Base-by-base conservation (phyloP, 495 filamentous ascomycete species). In the Margaritispora aquatica region DNA sequence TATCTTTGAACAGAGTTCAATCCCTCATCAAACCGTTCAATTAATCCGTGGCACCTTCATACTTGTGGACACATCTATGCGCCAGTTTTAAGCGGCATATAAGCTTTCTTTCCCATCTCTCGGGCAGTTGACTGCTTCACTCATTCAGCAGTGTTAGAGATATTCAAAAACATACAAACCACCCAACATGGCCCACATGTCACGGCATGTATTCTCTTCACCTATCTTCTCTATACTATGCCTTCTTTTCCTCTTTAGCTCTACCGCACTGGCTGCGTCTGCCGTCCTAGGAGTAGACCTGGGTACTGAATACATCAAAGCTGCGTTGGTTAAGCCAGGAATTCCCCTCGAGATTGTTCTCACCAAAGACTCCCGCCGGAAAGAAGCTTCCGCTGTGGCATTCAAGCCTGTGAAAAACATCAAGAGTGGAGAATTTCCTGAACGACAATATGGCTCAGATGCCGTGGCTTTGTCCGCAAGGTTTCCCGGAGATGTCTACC, bases 311-410 rank as follows among this genome's bases (percentile, higher is more conserved):
- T 97, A 96, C 74, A 86, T 99, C 70, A 99, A 97, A 80, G 93
- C 93, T 17, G 85, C 90, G 1, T 83, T 97, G 26, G 93, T 99
- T 59, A 99, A 99, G 72, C 95, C 95, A 2, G 94, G 94, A 60
- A 96, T 97, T 58, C 95, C 95, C 11, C 90, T 97, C 71, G 95
- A 97, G 68, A 97, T 99, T 63, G 92, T 99, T 69, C 81, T 96
- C 55, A 96, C 90, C n/a, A 97, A 97, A 71, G 94, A 99, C 73
- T 97, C 94, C 34, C 89, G 95, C 71, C 87, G 94, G 65, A 99
- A 99, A 77, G 95, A 99, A 70, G 80, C 78, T 21, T 89, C 93
- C 2, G 92, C 92, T 47, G 85, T 97, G 65, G 88, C 90, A 29
- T 97, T 99, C 80, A 99, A 97, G 71, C 90, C 92, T 44, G 75